Conservation (phyloP, 2,329 filamentous ascomycete species). For the Pseudonectria buxi region DNA sequence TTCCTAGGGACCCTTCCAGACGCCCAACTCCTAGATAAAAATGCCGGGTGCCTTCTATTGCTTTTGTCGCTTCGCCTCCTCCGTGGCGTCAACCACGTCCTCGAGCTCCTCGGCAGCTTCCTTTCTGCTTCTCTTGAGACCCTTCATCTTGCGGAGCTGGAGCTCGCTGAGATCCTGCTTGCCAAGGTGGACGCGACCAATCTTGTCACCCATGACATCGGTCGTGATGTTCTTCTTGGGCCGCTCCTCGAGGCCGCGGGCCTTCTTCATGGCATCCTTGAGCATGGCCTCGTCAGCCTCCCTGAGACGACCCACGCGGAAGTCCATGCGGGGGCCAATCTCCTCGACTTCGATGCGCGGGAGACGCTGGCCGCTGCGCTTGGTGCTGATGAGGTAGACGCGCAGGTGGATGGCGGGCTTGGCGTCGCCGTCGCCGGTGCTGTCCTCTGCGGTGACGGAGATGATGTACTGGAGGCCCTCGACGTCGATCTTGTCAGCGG, state of each 20-base stretch:
- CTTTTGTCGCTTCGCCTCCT: conserved; percentile 33
- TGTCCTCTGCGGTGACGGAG: conserved; percentile 69
- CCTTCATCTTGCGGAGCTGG: conserved; percentile 99
- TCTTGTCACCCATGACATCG: conserved; percentile 90
- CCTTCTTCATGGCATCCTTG: conserved; percentile 87
- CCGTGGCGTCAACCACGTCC: conserved; percentile 30
- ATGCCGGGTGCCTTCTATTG: conserved; percentile 18
- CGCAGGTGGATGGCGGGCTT: conserved; percentile 61
- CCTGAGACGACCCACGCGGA: conserved; percentile 72
- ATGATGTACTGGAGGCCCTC: conserved; percentile 91
- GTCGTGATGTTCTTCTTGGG: conserved; percentile 96
- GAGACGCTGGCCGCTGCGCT: conserved; percentile 77
- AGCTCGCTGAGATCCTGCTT: conserved; percentile 81
- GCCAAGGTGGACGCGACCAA: conserved; percentile 85
- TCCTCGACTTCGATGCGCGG: conserved; percentile 91
- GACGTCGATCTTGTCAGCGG: conserved; percentile 78
- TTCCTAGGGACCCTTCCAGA: conserved; percentile 21
- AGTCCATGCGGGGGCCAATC: conserved; percentile 91
- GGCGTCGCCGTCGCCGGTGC: conserved; percentile 32
- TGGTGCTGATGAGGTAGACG: conserved; percentile 79
- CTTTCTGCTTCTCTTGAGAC: conserved; percentile 75
- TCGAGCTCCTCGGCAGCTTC: conserved; percentile 45
- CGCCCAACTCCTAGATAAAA: conserved; percentile 25
- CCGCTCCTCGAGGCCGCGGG: conserved; percentile 65
- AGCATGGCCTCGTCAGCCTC: conserved; percentile 71